Percentiles rank a stretch among this genome's conserved stretches.
These are phyloP conservation scores for Penicillium odoratum DNA, from an alignment of 495 filamentous ascomycete genomes.

Conservation along the genomic window DNA sequence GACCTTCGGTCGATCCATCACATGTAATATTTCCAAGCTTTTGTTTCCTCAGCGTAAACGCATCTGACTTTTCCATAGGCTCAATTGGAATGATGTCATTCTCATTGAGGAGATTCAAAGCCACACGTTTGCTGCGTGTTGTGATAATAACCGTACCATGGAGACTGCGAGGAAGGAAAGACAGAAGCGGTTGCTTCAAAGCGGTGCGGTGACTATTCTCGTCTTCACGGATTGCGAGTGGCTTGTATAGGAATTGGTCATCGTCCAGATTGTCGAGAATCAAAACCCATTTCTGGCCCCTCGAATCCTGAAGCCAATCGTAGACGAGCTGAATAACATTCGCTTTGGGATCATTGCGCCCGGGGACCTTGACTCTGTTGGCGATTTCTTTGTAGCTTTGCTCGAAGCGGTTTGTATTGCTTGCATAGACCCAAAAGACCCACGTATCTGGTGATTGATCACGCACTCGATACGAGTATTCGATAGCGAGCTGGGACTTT, in stretches of 20 bases:
- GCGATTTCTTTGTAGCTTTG: not conserved
- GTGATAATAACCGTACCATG: constrained; percentile 35
- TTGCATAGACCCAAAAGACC: not conserved
- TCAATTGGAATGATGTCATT: constrained; percentile 38
- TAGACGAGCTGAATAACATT: not conserved
- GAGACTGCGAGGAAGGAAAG: not conserved
- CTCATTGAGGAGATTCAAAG: constrained; percentile 28
- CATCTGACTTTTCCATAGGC: constrained; percentile 34
- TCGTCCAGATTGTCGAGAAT: constrained; percentile 1
- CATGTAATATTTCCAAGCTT: constrained; percentile 29
- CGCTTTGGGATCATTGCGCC: not conserved
- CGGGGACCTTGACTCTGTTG: not conserved
- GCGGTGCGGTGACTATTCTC: not conserved
- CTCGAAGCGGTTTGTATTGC: not conserved
- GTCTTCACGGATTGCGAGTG: constrained; percentile 5
- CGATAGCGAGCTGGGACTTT: not conserved
- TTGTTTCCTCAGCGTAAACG: constrained; percentile 37
- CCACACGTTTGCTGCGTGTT: constrained; percentile 30
- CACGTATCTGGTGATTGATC: not conserved
- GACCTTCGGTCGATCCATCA: too few relatives aligned
- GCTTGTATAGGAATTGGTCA: constrained; percentile 24
- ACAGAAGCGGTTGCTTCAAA: not conserved
- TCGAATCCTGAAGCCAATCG: constrained; percentile 2
- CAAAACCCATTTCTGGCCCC: not conserved
- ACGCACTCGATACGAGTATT: not conserved